phyloP scores from a whole-genome alignment of 73 alveolate genomes.

The Stentor roeselii region DNA sequence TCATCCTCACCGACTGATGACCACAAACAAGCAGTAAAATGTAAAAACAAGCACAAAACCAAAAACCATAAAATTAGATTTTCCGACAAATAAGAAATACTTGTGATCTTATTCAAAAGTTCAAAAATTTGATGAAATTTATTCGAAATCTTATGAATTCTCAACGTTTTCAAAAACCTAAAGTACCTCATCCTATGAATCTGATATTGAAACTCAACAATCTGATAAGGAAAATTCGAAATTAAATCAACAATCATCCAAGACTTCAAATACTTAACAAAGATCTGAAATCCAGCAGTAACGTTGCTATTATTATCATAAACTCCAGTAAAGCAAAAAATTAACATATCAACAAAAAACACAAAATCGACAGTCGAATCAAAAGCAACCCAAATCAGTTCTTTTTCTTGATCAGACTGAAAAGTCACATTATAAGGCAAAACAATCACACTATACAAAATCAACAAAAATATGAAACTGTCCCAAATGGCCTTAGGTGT shows the following conservation, averaged over 20 bases:
- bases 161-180: neutral
- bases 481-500: neutral
- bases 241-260: neutral
- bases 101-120: neutral
- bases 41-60: neutral
- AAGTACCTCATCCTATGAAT: too few species aligned
- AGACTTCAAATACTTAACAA: neutral
- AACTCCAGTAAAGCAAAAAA: neutral
- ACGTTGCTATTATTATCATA: neutral
- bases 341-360: neutral
- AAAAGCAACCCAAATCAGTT: neutral
- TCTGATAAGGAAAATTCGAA: neutral
- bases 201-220: neutral
- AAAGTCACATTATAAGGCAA: neutral
- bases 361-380: neutral
- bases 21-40: neutral
- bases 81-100: neutral
- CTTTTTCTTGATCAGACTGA: neutral
- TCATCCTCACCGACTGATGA: neutral
- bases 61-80: neutral
- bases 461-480: neutral
- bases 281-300: neutral
- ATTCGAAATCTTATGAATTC: neutral
- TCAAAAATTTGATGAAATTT: too few species aligned
- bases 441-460: neutral